phyloP scores from a whole-genome alignment of 192 early-diverging fungal genomes.

The Phlyctochytrium arcticum region DNA sequence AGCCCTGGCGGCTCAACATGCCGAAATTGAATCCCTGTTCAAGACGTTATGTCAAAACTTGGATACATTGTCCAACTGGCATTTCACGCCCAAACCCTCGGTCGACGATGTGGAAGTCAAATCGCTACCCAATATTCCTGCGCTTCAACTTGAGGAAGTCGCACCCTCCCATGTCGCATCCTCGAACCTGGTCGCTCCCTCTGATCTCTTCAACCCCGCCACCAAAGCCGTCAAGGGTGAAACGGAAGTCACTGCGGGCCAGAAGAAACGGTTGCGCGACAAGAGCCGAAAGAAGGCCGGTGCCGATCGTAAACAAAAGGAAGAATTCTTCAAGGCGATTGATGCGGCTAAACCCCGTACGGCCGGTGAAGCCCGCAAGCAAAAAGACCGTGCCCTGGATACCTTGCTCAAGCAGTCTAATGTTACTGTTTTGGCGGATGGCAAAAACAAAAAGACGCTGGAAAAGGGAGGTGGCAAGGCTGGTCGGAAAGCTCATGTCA shows the following conservation, averaged over 20 bases:
- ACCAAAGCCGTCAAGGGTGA: conserved; percentile 70
- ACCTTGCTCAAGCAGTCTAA: conserved; percentile 62
- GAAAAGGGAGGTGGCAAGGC: conserved; percentile 31
- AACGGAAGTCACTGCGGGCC: conserved; percentile 71
- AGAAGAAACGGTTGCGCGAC: conserved; percentile 68
- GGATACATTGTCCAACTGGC: conserved; percentile 91
- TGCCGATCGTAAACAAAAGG: conserved; percentile 50
- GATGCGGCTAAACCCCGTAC: conserved; percentile 39
- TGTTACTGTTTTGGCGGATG: conserved; percentile 51
- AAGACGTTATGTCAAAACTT: conserved; percentile 76
- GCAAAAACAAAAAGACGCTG: conserved; percentile 34
- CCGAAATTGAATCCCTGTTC: conserved; percentile 75
- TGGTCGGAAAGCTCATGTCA: conserved; percentile 36
- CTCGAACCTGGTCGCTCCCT: conserved; percentile 77
- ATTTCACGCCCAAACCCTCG: conserved; percentile 80
- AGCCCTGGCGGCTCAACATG: conserved; percentile 73
- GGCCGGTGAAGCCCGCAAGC: conserved; percentile 14
- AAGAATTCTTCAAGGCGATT: conserved; percentile 33
- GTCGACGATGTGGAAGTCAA: conserved; percentile 69
- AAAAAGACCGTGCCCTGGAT: conserved; percentile 60
- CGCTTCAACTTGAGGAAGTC: conserved; percentile 93
- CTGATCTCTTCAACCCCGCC: conserved; percentile 81
- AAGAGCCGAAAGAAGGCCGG: conserved; percentile 65
- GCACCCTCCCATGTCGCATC: conserved; percentile 82
- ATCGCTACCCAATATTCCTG: conserved; percentile 67